These are phyloP conservation scores for Cyclocybe cylindracea DNA, from an alignment of 768 basidiomycete species.

Conservation along the genomic window DNA sequence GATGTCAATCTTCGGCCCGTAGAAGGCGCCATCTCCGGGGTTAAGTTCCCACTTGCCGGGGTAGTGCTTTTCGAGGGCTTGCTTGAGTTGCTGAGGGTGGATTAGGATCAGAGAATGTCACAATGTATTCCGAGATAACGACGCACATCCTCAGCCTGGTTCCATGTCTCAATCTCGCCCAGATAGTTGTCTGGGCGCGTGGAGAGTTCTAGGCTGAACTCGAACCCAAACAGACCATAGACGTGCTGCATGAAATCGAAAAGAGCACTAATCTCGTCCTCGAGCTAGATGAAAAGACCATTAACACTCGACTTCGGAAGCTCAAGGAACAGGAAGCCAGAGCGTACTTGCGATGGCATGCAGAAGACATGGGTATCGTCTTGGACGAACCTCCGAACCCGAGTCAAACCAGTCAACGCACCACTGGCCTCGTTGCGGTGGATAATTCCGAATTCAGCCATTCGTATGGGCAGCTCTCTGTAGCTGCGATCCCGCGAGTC, in stretches of 20 bases:
- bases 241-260: conserved; percentile 96
- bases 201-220: conserved; percentile 91
- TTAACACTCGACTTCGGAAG: conserved; percentile 3
- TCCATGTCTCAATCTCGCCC: conserved; percentile 88
- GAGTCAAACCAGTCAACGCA: conserved; percentile 87
- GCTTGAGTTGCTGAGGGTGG: conserved; percentile 68
- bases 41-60: conserved; percentile 91
- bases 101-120: conserved; percentile 5
- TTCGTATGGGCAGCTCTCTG: conserved; percentile 93
- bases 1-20: conserved; percentile 99
- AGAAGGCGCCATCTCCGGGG: conserved; percentile 98
- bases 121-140: neutral
- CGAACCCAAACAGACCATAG: conserved; percentile 93
- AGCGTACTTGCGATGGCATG: conserved; percentile 80
- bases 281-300: conserved; percentile 52
- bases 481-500: conserved; percentile 93
- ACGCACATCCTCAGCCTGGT: conserved; percentile 78
- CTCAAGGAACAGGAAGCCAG: neutral
- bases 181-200: conserved; percentile 95
- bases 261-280: conserved; percentile 78
- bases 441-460: conserved; percentile 98
- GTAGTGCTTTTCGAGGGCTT: conserved; percentile 82
- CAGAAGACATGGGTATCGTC: conserved; percentile 99
- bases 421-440: conserved; percentile 97
- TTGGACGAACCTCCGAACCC: conserved; percentile 94